These are phyloP conservation scores for Arabidopsis arenosa DNA, from an alignment of 345 rosid species.

Conservation along the genomic window DNA sequence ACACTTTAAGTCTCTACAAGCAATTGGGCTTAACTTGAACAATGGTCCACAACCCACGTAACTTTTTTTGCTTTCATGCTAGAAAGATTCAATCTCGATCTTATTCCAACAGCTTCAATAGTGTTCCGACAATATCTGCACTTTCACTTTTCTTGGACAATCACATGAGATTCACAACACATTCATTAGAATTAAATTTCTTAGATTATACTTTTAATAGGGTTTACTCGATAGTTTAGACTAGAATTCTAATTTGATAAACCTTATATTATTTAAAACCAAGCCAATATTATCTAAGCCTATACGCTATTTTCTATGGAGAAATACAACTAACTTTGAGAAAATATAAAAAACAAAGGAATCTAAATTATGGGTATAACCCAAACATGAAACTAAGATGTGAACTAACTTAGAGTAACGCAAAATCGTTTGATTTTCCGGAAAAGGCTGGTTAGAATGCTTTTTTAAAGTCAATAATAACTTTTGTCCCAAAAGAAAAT, in stretches of 20 bases:
- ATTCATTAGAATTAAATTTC: no score
- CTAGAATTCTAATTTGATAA: neutral
- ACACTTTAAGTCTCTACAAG: no score
- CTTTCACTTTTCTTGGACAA: no score
- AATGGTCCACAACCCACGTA: no score
- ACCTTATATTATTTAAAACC: no score
- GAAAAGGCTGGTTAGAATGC: neutral
- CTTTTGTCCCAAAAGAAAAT: neutral
- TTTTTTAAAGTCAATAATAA: slow-evolving; percentile 3
- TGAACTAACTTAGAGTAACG: neutral
- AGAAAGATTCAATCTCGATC: no score
- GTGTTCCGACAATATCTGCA: no score
- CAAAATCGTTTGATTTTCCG: neutral
- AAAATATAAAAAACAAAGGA: neutral
- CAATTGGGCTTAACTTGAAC: no score
- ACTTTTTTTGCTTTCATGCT: no score
- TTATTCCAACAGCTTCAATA: no score
- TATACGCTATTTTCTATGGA: neutral
- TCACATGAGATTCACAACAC: no score
- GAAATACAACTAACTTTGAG: neutral
- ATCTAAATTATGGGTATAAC: neutral
- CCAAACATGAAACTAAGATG: neutral
- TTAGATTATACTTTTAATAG: no score
- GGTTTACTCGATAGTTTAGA: neutral
- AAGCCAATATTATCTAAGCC: neutral